Base-by-base conservation (phyloP, 108 stramenopile genomes). In the Poteriospumella lacustris region DNA sequence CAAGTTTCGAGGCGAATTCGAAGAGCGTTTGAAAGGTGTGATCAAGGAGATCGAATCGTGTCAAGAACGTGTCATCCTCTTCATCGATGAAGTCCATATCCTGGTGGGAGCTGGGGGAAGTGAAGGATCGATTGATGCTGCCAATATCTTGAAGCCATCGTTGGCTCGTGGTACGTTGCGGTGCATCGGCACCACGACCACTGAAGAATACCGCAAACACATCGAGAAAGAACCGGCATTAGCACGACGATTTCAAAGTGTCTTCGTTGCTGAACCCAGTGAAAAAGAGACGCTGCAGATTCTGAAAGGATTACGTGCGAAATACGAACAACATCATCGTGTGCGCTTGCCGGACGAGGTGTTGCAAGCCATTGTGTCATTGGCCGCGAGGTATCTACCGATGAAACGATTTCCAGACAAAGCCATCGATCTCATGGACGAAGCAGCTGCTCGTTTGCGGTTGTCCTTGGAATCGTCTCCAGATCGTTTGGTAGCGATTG, bases 1-100 rank as follows among this genome's bases (percentile, higher is more conserved):
- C 1, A 81, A 81, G 31, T 81, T 70, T 59, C 59, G 77, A 12
- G 81, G 81, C 38, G 81, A 81, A 59, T 81, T 76, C 68, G 81
- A 81, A 44, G 81, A 81, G 60, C 5, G 81, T 2, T 59, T 81
- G 67, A 76, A 77, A 67, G 75, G 64, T 1, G 42, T n/a, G 5
- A 26, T 73, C 5, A 44, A 73, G 42, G 70, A 73, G 33, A 73
- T 73, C 9, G 70, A 73, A 73, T 19, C 5, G 19, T 24, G 9
- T 9, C 31, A 42, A 26, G 70, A 56, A 12, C 3, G 24, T 12
- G 24, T 73, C 5, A 73, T 73, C 12, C 41, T 73, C 12, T 73
- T 73, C 41, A 73, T 73, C 36, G 70, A 73, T 56, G 70, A 73
- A 56, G 5, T 73, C 5, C 70, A 73, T 42, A 19, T 73, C 36